These are phyloP conservation scores for Colletotrichum eremochloae DNA, from an alignment of 2,329 filamentous ascomycete genomes.

Conservation along the genomic window DNA sequence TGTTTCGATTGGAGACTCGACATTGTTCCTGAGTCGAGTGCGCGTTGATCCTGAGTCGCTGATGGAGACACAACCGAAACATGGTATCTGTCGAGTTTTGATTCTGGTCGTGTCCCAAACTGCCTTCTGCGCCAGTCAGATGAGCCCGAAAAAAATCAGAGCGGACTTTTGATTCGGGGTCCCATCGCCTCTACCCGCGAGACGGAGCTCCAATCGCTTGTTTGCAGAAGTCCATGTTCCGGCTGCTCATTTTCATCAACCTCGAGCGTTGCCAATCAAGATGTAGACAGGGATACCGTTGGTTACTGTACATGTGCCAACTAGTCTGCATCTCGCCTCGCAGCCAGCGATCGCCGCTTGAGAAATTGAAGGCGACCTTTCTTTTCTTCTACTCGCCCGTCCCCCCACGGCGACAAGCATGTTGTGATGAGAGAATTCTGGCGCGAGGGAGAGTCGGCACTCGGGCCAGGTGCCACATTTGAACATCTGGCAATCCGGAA, in stretches of 20 bases:
- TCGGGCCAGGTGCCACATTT: slow-evolving; percentile 21
- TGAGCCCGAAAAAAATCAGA: not conserved
- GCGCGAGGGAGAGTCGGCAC: slow-evolving; percentile 17
- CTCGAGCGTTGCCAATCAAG: slow-evolving; percentile 32
- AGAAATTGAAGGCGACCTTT: slow-evolving; percentile 33
- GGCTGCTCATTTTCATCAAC: slow-evolving; percentile 37
- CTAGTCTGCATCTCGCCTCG: slow-evolving; percentile 31
- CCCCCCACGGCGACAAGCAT: slow-evolving; percentile 7
- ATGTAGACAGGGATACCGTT: slow-evolving; percentile 28
- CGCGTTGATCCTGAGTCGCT: slow-evolving; percentile 2
- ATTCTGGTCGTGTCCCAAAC: slow-evolving; percentile 1
- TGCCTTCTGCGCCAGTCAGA: not conserved
- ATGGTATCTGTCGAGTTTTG: slow-evolving; percentile 3
- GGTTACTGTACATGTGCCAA: slow-evolving; percentile 14
- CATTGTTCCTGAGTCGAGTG: slow-evolving; percentile 16
- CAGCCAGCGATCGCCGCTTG: slow-evolving; percentile 24
- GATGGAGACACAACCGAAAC: slow-evolving; percentile 9
- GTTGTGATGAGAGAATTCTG: slow-evolving; percentile 13
- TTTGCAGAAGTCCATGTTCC: slow-evolving; percentile 27
- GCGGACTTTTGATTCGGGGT: slow-evolving; percentile 15
- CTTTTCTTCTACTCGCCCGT: slow-evolving; percentile 17
- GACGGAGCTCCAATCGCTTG: slow-evolving; percentile 8
- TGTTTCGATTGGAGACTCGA: slow-evolving; percentile 20
- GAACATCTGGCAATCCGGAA: slow-evolving; percentile 27
- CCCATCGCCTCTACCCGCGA: slow-evolving; percentile 13